Evolutionary conservation across 2,329 filamentous ascomycete species (phyloP).

Genomic region (Cladophialophora yegresii): DNA sequence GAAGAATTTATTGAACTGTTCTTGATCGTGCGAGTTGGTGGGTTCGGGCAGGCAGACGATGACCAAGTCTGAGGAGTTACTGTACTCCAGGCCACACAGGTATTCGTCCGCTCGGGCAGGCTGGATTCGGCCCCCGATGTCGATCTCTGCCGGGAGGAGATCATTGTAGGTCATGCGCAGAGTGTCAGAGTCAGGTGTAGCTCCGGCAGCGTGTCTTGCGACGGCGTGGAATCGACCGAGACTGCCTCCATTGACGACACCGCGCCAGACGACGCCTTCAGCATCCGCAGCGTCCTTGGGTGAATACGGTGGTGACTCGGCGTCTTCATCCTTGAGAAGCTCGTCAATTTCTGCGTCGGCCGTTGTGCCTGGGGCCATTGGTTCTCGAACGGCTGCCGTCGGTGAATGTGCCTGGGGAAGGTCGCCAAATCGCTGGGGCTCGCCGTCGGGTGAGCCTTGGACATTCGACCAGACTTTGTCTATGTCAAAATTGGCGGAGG

Average conservation of each 20-base stretch:
- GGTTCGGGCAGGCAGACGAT: constrained; percentile 71
- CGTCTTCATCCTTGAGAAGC: constrained; percentile 78
- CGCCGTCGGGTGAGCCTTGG: constrained; percentile 48
- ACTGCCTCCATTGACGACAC: constrained; percentile 72
- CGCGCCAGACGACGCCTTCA: constrained; percentile 75
- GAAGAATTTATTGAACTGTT: constrained; percentile 74
- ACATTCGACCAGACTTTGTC: constrained; percentile 83
- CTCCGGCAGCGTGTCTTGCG: constrained; percentile 83
- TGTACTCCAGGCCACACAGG: constrained; percentile 81
- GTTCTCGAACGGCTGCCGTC: constrained; percentile 36
- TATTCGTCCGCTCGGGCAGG: constrained; percentile 85
- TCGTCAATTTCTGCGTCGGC: constrained; percentile 89
- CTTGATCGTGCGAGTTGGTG: constrained; percentile 47
- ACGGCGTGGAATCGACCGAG: constrained; percentile 73
- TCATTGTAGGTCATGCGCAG: constrained; percentile 63
- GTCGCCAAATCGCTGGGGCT: constrained; percentile 46
- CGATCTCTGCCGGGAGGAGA: constrained; percentile 67
- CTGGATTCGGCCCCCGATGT: constrained; percentile 71
- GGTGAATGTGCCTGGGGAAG: constrained; percentile 48
- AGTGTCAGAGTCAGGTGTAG: constrained; percentile 52
- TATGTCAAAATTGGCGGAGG: constrained; percentile 73
- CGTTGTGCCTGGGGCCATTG: constrained; percentile 52
- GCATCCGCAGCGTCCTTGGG: constrained; percentile 72
- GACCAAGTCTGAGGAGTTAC: constrained; percentile 77
- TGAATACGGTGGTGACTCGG: constrained; percentile 79